Evolutionary conservation across 768 basidiomycete genomes (phyloP).

Genomic region (Leccinum arenicola): DNA sequence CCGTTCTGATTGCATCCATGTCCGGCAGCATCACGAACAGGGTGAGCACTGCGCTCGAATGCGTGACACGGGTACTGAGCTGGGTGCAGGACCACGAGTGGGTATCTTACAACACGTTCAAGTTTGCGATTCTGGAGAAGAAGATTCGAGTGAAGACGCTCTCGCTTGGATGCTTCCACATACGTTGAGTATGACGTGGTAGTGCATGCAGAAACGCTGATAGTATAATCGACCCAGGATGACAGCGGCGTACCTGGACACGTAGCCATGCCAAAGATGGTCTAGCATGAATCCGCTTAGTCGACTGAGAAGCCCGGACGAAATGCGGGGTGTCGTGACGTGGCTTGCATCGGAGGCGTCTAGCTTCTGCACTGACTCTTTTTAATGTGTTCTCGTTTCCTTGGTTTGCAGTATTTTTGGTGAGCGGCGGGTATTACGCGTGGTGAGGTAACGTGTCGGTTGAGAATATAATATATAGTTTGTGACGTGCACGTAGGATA

Average conservation of each 20-base stretch:
- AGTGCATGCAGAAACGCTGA: too few species aligned
- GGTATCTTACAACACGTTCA: constrained; percentile 76
- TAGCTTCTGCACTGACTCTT: constrained; percentile 60
- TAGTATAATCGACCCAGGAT: constrained; percentile 43
- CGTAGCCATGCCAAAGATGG: constrained; percentile 66
- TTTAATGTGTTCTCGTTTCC: neutral
- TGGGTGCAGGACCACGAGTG: constrained; percentile 60
- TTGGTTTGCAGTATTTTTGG: constrained; percentile 22
- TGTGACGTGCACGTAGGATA: too few species aligned
- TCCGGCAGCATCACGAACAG: constrained; percentile 68
- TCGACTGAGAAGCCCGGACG: constrained; percentile 68
- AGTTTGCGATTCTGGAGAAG: constrained; percentile 63
- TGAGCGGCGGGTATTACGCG: constrained; percentile 31
- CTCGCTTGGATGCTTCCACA: constrained; percentile 65
- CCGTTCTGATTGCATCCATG: constrained; percentile 60
- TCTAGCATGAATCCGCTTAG: constrained; percentile 66
- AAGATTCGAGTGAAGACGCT: constrained; percentile 72
- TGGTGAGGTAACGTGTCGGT: constrained; percentile 18
- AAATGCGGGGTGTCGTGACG: constrained; percentile 64
- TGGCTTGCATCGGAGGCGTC: constrained; percentile 79
- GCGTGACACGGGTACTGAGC: neutral
- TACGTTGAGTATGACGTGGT: too few species aligned
- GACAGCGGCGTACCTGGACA: constrained; percentile 71
- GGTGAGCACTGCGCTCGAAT: constrained; percentile 35
- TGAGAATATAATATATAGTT: neutral